Conservation (phyloP, 768 basidiomycete species). For the Kwoniella shandongensis region DNA sequence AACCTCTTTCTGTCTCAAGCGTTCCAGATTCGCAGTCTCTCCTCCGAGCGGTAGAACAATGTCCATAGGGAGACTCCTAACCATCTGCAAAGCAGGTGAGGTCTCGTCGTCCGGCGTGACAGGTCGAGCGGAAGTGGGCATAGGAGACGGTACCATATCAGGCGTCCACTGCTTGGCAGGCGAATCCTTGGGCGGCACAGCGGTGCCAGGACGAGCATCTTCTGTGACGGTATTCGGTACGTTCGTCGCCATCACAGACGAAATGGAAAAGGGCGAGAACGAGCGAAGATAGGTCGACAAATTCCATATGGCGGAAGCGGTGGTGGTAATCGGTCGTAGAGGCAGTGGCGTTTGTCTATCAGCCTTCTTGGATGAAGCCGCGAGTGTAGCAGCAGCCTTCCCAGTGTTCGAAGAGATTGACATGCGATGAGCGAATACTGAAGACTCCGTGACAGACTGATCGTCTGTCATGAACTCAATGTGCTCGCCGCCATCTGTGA, state of each 20-base stretch:
- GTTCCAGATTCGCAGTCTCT: conserved; percentile 6
- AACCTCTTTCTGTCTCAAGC: conserved; percentile 9
- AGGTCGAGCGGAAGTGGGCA: neutral
- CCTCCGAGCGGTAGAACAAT: conserved; percentile 30
- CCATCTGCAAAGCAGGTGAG: conserved; percentile 31
- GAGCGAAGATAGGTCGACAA: conserved; percentile 35
- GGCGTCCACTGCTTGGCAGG: neutral
- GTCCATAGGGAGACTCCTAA: conserved; percentile 44
- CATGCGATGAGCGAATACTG: conserved; percentile 17
- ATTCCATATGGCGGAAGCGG: conserved; percentile 39
- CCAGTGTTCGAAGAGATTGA: neutral
- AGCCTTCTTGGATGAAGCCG: conserved; percentile 4
- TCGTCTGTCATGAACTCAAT: conserved; percentile 42
- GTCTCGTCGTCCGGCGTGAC: conserved; percentile 8
- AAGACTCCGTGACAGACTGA: conserved; percentile 23
- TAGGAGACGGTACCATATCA: conserved; percentile 4
- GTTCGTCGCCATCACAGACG: conserved; percentile 25
- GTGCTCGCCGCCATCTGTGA: conserved; percentile 26
- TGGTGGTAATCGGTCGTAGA: conserved; percentile 24
- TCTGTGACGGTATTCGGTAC: conserved; percentile 11
- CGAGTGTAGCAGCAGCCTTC: conserved; percentile 4
- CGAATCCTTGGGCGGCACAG: neutral
- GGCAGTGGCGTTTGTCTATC: neutral
- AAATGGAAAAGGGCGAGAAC: conserved; percentile 39
- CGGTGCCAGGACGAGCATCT: neutral